Conservation (phyloP, 768 basidiomycete species). For the Boletus rubroflammeus region DNA sequence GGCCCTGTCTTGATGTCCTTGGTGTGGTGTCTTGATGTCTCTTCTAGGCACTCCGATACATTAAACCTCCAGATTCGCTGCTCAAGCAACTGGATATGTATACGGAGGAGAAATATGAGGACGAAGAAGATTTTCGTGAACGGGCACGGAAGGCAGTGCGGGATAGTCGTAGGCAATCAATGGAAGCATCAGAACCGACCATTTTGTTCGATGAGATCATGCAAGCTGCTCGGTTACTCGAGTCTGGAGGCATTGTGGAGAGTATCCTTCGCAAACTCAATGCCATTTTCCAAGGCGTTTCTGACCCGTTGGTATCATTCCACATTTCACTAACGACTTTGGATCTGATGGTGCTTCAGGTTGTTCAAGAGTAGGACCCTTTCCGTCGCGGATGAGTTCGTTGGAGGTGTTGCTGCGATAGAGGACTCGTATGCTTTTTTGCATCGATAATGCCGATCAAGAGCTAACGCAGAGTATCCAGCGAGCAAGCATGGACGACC, state of each 20-base stretch:
- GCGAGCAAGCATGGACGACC: slow-evolving; percentile 61
- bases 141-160: slow-evolving; percentile 42
- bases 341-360: slow-evolving; percentile 35
- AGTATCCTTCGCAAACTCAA: slow-evolving; percentile 57
- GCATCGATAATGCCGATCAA: background rate
- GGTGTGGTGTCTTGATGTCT: background rate
- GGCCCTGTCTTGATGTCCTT: background rate
- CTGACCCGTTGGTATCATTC: slow-evolving; percentile 50
- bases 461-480: slow-evolving; percentile 30
- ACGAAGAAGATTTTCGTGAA: slow-evolving; percentile 81
- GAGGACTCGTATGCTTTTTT: slow-evolving; percentile 56
- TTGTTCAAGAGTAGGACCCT: slow-evolving; percentile 59
- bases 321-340: background rate
- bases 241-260: slow-evolving; percentile 38
- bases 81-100: slow-evolving; percentile 80
- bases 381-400: slow-evolving; percentile 59
- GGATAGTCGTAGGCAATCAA: slow-evolving; percentile 19
- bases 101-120: slow-evolving; percentile 85
- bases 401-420: slow-evolving; percentile 54
- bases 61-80: slow-evolving; percentile 72
- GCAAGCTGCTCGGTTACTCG: slow-evolving; percentile 47
- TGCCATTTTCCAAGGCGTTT: slow-evolving; percentile 53
- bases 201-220: slow-evolving; percentile 58
- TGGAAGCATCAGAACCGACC: slow-evolving; percentile 46
- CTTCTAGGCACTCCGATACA: slow-evolving; percentile 65